A percentile compares a stretch with the other conserved stretches of the same genome.
These are phyloP conservation scores for Aureobasidium pullulans DNA, from an alignment of 2,329 filamentous ascomycete species.

Conservation along the genomic window DNA sequence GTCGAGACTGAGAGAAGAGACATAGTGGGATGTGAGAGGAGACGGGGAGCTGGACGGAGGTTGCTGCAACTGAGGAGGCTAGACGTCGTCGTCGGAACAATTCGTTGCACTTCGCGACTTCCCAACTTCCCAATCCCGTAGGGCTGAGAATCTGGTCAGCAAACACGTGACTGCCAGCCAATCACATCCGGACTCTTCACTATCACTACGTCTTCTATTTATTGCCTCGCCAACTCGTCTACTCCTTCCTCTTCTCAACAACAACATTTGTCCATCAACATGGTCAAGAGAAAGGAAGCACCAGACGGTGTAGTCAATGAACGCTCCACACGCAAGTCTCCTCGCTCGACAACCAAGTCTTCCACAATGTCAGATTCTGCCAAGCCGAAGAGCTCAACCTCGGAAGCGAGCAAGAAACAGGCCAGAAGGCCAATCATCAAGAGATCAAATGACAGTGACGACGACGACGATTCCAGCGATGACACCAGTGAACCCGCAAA, in stretches of 20 bases:
- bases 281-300: neutral
- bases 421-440: neutral
- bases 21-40: slow-evolving; percentile 29
- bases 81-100: slow-evolving; percentile 7
- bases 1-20: slow-evolving; percentile 39
- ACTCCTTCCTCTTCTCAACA: neutral
- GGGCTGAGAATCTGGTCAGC: slow-evolving; percentile 6
- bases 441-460: neutral
- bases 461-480: neutral
- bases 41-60: neutral
- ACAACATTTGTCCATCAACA: neutral
- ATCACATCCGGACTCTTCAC: neutral
- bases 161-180: neutral
- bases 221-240: neutral
- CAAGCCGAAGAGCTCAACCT: slow-evolving; percentile 13
- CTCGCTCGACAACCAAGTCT: neutral
- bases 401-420: neutral
- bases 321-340: neutral
- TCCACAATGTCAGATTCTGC: neutral
- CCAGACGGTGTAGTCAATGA: neutral
- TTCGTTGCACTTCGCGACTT: slow-evolving; percentile 3
- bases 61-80: slow-evolving; percentile 7
- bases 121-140: neutral
- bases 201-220: neutral
- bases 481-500: neutral